These are phyloP conservation scores for Botrytis byssoidea DNA, from an alignment of 2,329 filamentous ascomycete species.

Conservation along the genomic window DNA sequence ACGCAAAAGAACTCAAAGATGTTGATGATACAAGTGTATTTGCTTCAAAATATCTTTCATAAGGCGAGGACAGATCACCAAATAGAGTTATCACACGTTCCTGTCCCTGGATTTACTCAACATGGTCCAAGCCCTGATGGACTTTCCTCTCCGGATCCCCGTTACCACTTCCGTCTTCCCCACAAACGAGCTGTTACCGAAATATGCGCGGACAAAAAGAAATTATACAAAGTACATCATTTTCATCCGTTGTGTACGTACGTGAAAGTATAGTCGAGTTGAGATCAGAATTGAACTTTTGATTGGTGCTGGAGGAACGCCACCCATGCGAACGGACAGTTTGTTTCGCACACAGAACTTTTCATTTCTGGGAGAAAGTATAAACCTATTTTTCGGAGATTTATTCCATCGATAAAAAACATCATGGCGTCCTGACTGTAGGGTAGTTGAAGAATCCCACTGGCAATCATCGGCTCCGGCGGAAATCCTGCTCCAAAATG, in stretches of 20 bases:
- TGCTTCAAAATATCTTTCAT: background rate
- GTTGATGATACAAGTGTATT: background rate
- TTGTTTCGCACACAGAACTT: background rate
- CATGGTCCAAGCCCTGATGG: background rate
- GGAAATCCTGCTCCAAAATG: background rate
- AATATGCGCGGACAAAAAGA: background rate
- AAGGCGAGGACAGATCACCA: background rate
- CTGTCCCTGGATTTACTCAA: background rate
- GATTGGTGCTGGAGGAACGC: background rate
- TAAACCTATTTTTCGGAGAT: background rate
- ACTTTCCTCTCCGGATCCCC: background rate
- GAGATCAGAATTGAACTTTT: too few species aligned
- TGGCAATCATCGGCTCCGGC: background rate
- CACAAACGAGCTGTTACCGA: background rate
- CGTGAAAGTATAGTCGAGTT: background rate
- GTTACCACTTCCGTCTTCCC: background rate
- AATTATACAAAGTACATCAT: background rate
- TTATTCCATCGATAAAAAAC: background rate
- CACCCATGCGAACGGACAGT: background rate
- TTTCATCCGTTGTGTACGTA: background rate
- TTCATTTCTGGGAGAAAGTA: background rate
- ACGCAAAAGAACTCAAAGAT: background rate
- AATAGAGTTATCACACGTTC: background rate
- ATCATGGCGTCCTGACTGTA: background rate
- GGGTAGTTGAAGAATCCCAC: too few species aligned